phyloP scores from a whole-genome alignment of 805 yeast species.

The Lipomyces kockii region DNA sequence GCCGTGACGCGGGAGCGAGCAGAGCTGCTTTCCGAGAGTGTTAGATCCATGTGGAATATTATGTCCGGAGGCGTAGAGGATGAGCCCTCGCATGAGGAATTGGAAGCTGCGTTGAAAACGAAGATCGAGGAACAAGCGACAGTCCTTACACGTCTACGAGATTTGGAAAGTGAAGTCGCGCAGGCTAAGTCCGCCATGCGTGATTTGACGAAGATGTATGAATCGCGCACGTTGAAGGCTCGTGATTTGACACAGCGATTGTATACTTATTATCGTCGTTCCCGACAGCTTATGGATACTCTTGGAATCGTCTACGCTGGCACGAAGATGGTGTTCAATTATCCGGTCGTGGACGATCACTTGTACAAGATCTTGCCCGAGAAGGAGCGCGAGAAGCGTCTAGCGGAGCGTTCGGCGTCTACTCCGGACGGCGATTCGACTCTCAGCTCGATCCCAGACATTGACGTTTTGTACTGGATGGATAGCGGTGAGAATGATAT shows the following conservation, averaged over 20 bases:
- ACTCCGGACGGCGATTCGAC: conserved; percentile 14
- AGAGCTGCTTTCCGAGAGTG: not conserved
- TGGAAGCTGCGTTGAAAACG: conserved; percentile 9
- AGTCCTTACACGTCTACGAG: conserved; percentile 8
- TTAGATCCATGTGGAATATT: conserved; percentile 10
- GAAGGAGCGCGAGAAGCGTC: conserved; percentile 24
- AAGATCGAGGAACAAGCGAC: not conserved
- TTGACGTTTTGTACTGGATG: conserved; percentile 55
- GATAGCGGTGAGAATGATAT: conserved; percentile 42
- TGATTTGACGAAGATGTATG: conserved; percentile 11
- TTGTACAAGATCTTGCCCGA: conserved; percentile 30
- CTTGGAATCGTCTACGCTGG: conserved; percentile 21
- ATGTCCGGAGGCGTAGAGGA: not conserved
- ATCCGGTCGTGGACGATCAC: conserved; percentile 20
- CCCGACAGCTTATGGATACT: conserved; percentile 29
- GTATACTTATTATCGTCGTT: conserved; percentile 43
- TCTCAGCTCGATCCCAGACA: conserved; percentile 23
- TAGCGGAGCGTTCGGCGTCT: conserved; percentile 2
- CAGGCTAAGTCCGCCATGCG: not conserved
- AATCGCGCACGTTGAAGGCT: conserved; percentile 44
- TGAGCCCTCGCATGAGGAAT: conserved; percentile 11
- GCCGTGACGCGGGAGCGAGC: conserved; percentile 4
- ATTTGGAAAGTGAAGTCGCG: conserved; percentile 15
- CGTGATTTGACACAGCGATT: conserved; percentile 52
- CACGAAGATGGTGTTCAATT: conserved; percentile 17